These are phyloP conservation scores for Pleurotus eryngii DNA, from an alignment of 768 basidiomycete genomes.

Conservation along the genomic window DNA sequence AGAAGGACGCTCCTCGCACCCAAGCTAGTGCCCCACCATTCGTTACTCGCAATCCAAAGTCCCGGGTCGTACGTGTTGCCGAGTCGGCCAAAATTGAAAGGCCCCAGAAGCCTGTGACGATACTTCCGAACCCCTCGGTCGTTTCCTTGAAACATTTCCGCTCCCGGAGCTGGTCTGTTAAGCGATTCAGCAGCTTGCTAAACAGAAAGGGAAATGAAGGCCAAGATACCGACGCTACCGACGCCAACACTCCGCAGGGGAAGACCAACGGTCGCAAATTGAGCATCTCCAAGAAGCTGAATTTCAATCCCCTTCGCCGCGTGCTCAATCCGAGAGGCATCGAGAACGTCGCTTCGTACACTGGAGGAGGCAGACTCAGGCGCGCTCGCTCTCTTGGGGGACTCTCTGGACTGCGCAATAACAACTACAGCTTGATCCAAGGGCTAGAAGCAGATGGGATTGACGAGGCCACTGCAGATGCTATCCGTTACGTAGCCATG, in stretches of 20 bases:
- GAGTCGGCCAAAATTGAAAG: neutral
- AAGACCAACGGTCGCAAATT: neutral
- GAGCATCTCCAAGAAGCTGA: neutral
- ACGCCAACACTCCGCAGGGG: neutral
- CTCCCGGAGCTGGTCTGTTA: conserved; percentile 1
- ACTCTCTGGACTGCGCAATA: neutral
- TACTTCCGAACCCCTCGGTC: neutral
- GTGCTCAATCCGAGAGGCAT: neutral
- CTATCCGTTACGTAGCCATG: neutral
- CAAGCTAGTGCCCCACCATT: neutral
- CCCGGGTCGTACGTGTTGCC: neutral
- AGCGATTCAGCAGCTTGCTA: neutral
- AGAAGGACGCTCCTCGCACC: neutral
- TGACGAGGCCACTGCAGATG: conserved; percentile 4
- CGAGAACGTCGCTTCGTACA: neutral
- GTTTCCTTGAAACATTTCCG: neutral
- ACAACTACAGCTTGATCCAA: neutral
- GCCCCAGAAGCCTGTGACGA: neutral
- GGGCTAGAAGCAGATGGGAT: conserved; percentile 1
- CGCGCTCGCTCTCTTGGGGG: neutral
- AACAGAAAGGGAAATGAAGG: neutral
- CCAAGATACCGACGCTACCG: neutral
- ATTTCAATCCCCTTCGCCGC: neutral
- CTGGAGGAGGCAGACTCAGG: neutral
- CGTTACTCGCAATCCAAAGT: neutral